phyloP scores from a whole-genome alignment of 2,329 filamentous ascomycete species.

The Harringtonia lauricola region DNA sequence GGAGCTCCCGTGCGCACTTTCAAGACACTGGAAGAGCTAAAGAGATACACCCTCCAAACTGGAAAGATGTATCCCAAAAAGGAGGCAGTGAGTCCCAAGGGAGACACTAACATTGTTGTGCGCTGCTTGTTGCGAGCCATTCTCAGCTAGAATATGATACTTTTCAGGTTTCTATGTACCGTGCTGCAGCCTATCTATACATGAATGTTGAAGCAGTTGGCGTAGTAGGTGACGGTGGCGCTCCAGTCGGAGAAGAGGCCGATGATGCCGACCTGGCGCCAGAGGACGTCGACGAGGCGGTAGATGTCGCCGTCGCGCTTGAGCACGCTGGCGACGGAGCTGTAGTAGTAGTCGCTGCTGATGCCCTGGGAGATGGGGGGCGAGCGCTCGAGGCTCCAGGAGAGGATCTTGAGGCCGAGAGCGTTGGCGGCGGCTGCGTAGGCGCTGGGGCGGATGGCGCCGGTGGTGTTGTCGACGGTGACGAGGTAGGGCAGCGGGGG shows the following conservation, averaged over 20 bases:
- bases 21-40: too few species aligned
- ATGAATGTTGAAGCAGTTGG: slow-evolving; percentile 48
- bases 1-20: too few species aligned
- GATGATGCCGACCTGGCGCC: slow-evolving; percentile 45
- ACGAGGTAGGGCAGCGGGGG: slow-evolving; percentile 55
- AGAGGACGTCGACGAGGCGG: slow-evolving; percentile 53
- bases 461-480: slow-evolving; percentile 30
- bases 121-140: too few species aligned
- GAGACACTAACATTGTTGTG: too few species aligned
- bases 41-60: too few species aligned
- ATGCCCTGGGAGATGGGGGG: slow-evolving; percentile 43
- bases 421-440: slow-evolving; percentile 52
- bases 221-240: slow-evolving; percentile 58
- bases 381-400: slow-evolving; percentile 59
- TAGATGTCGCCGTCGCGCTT: slow-evolving; percentile 57
- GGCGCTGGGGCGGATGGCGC: slow-evolving; percentile 46
- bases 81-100: too few species aligned
- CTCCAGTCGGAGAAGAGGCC: slow-evolving; percentile 62
- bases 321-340: slow-evolving; percentile 39
- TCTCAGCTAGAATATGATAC: too few species aligned
- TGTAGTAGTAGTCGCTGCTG: slow-evolving; percentile 43
- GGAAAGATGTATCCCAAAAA: too few species aligned
- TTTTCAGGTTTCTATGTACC: too few species aligned
- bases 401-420: slow-evolving; percentile 52
- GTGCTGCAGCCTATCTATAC: too few species aligned